Evolutionary conservation across 2,329 filamentous ascomycete species (phyloP).

Genomic region (Akanthomyces uredinophilus): DNA sequence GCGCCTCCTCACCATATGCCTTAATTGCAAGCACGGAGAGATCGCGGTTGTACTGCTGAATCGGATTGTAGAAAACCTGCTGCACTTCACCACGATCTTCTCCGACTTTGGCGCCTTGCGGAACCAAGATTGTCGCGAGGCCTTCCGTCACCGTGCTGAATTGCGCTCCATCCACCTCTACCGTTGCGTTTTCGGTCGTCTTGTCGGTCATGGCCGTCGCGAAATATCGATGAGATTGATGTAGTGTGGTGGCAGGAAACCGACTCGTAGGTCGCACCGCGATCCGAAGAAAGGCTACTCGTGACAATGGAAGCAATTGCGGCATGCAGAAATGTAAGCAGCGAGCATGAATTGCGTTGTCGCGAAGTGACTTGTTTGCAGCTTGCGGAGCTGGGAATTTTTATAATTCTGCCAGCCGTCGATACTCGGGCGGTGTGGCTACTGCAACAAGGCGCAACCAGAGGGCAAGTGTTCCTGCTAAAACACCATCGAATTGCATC

Average conservation of each 20-base stretch:
- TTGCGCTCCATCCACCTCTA: constrained; percentile 39
- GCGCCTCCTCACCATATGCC: constrained; percentile 68
- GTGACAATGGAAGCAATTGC: background rate
- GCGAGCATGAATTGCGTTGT: background rate
- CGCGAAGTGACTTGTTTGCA: background rate
- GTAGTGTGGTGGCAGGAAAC: background rate
- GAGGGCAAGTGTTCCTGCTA: background rate
- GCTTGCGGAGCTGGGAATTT: constrained; percentile 1
- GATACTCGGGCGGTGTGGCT: constrained; percentile 13
- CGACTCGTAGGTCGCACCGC: background rate
- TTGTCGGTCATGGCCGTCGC: constrained; percentile 5
- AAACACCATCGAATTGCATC: background rate
- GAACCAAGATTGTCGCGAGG: constrained; percentile 52
- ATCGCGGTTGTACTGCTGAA: constrained; percentile 98
- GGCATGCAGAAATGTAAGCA: background rate
- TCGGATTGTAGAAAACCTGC: constrained; percentile 97
- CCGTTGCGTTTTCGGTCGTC: constrained; percentile 18
- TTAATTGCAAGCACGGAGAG: constrained; percentile 89
- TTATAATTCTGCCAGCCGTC: constrained; percentile 15
- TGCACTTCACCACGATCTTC: constrained; percentile 56
- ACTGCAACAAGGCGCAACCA: background rate
- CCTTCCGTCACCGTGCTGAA: constrained; percentile 52
- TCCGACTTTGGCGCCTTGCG: constrained; percentile 38
- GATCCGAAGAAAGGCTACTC: background rate
- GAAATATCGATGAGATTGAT: background rate